phyloP scores from a whole-genome alignment of 2,329 filamentous ascomycete species.

The Aspergillus chevalieri region DNA sequence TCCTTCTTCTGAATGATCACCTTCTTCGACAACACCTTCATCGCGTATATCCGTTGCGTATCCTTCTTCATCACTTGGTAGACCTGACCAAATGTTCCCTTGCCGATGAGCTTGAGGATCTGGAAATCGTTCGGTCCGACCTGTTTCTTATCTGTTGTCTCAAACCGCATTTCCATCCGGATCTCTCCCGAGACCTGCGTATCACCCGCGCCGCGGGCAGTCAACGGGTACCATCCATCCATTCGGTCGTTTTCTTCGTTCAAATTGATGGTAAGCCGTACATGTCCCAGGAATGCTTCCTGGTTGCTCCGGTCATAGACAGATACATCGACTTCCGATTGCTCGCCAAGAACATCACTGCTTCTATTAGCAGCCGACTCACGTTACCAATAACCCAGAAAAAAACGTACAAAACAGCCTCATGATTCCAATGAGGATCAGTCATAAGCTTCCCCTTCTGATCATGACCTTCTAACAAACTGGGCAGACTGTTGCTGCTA shows the following conservation, averaged over 20 bases:
- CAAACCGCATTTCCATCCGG: slow-evolving; percentile 77
- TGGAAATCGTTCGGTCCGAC: slow-evolving; percentile 95
- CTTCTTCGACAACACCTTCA: slow-evolving; percentile 99
- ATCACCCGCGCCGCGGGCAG: slow-evolving; percentile 73
- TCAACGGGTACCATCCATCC: slow-evolving; percentile 78
- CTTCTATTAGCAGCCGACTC: slow-evolving; percentile 20
- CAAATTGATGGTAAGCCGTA: slow-evolving; percentile 69
- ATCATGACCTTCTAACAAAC: slow-evolving; percentile 61
- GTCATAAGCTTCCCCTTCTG: slow-evolving; percentile 60
- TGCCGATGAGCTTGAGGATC: slow-evolving; percentile 91
- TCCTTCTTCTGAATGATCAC: slow-evolving; percentile 99
- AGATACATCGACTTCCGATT: slow-evolving; percentile 85
- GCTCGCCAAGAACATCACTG: slow-evolving; percentile 87
- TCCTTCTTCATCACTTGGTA: slow-evolving; percentile 98
- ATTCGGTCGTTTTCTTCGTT: slow-evolving; percentile 64
- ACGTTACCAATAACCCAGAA: not conserved
- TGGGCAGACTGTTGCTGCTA: slow-evolving; percentile 81
- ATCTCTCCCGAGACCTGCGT: slow-evolving; percentile 77
- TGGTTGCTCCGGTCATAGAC: slow-evolving; percentile 82
- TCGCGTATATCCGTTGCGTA: slow-evolving; percentile 91
- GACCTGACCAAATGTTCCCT: slow-evolving; percentile 96
- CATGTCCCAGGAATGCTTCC: slow-evolving; percentile 87
- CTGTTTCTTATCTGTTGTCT: slow-evolving; percentile 80
- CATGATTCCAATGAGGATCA: slow-evolving; percentile 90
- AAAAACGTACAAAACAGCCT: slow-evolving; percentile 78